Base-by-base conservation (phyloP, 1,284 basidiomycete genomes). In the Puccinia polysora region DNA sequence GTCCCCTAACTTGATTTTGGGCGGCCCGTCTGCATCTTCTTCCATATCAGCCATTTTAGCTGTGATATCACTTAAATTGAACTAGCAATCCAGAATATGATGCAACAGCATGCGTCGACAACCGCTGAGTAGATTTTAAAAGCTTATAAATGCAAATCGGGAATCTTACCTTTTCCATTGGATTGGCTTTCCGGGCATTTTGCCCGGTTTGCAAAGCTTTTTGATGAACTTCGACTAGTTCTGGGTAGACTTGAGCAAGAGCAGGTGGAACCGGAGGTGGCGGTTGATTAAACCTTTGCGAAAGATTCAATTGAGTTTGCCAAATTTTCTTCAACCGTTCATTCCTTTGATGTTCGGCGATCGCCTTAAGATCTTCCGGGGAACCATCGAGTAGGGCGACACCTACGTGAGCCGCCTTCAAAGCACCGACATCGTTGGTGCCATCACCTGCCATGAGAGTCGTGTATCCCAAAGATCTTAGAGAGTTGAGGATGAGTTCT, bases 401-500 rank as follows among this genome's bases (percentile, higher is more conserved):
- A 75, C 93, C 93, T 73, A 97, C 88, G 79, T 97, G 91, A 0
- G 94, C 93, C 79, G 95, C 91, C 80, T 97, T 97, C 64, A 97
- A 85, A 2, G 94, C 93, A 36, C 94, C 93, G 58, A 97, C 93
- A 76, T 97, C 93, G 80, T 97, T 97, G 18, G 93, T 97, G 45
- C 94, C 94, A 79, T 97, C 94, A 73, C 93, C 93, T 12, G 92
- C 93, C 93, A 97, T 97, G 68, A 97, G 84, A 0, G 93, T 97
- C 6, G 85, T 84, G 80, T 90, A 97, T 30, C 93, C 93, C 30
- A 95, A 85, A 14, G 84, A 84, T 79, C 92, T 91, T 70, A 97
- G 83, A 2, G 89, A 88, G 0, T 90, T 90, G 58, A 97, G 85
- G 80, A 97, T 95, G 79, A 86, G 86, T 80, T 97, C 93, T 81